A percentile compares a stretch with the other conserved stretches of the same genome.
phyloP scores from a whole-genome alignment of 768 basidiomycete species.

The Tremella yokohamensis region DNA sequence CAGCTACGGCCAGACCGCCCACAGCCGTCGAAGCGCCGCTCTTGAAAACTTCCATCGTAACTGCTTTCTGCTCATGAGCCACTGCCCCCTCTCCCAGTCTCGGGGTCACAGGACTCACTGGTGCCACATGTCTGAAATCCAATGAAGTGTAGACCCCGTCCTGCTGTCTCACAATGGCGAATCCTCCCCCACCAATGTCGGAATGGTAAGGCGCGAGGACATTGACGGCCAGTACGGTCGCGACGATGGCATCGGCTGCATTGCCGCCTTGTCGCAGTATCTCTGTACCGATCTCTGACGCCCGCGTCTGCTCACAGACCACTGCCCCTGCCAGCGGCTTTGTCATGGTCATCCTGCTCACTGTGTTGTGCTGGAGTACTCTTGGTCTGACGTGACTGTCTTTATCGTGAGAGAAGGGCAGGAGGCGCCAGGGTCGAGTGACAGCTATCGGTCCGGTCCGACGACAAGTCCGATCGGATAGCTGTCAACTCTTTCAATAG shows the following conservation, averaged over 20 bases:
- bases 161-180: slow-evolving; percentile 30
- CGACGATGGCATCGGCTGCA: slow-evolving; percentile 43
- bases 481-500: too few species aligned
- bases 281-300: slow-evolving; percentile 30
- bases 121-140: slow-evolving; percentile 41
- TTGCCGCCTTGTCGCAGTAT: slow-evolving; percentile 36
- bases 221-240: slow-evolving; percentile 36
- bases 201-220: slow-evolving; percentile 34
- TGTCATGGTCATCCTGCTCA: neutral
- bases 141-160: slow-evolving; percentile 28
- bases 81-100: neutral
- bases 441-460: too few species aligned
- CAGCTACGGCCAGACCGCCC: slow-evolving; percentile 78
- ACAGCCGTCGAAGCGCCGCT: slow-evolving; percentile 42
- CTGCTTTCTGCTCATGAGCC: slow-evolving; percentile 19
- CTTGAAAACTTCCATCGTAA: slow-evolving; percentile 29
- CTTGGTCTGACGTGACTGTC: too few species aligned
- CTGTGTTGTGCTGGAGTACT: too few species aligned
- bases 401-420: too few species aligned
- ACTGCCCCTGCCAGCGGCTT: slow-evolving; percentile 25
- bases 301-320: slow-evolving; percentile 26
- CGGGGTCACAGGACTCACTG: slow-evolving; percentile 27
- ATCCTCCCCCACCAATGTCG: slow-evolving; percentile 45
- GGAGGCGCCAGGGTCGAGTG: too few species aligned
- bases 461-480: too few species aligned